phyloP scores from a whole-genome alignment of 31 red algal genomes.

The Bonnemaisonia californica region DNA sequence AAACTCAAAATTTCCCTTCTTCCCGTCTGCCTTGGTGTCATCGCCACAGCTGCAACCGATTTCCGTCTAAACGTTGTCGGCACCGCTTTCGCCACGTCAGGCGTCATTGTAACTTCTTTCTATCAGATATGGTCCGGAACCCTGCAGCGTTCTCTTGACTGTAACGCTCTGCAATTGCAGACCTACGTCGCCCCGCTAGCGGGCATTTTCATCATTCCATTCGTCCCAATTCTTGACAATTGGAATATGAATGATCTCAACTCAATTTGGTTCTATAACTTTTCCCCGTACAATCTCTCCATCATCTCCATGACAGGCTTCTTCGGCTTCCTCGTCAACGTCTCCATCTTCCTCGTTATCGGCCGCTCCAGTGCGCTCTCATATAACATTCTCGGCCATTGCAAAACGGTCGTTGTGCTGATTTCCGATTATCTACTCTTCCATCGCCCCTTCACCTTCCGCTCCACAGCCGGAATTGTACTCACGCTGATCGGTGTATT shows the following conservation, averaged over 20 bases:
- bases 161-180: slow-evolving; percentile 86
- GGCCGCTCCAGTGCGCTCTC: slow-evolving; percentile 80
- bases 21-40: slow-evolving; percentile 89
- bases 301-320: slow-evolving; percentile 69
- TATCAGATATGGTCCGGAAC: slow-evolving; percentile 98
- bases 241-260: slow-evolving; percentile 42
- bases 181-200: slow-evolving; percentile 87
- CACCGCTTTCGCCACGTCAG: slow-evolving; percentile 72
- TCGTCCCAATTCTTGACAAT: slow-evolving; percentile 86
- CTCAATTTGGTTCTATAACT: slow-evolving; percentile 89
- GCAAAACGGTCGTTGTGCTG: slow-evolving; percentile 87
- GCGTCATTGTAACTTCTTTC: slow-evolving; percentile 89
- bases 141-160: slow-evolving; percentile 84
- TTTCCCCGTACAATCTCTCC: slow-evolving; percentile 42
- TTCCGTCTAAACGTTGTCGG: slow-evolving; percentile 89
- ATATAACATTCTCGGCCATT: slow-evolving; percentile 94
- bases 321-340: slow-evolving; percentile 89
- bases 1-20: slow-evolving; percentile 76
- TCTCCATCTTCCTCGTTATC: slow-evolving; percentile 95
- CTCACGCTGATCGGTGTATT: slow-evolving; percentile 84
- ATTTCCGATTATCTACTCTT: slow-evolving; percentile 86
- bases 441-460: slow-evolving; percentile 61
- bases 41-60: slow-evolving; percentile 83
- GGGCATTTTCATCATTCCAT: slow-evolving; percentile 88
- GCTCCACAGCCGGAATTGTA: slow-evolving; percentile 61